These are phyloP conservation scores for Diaporthe australafricana DNA, from an alignment of 2,329 filamentous ascomycete genomes.

Conservation along the genomic window DNA sequence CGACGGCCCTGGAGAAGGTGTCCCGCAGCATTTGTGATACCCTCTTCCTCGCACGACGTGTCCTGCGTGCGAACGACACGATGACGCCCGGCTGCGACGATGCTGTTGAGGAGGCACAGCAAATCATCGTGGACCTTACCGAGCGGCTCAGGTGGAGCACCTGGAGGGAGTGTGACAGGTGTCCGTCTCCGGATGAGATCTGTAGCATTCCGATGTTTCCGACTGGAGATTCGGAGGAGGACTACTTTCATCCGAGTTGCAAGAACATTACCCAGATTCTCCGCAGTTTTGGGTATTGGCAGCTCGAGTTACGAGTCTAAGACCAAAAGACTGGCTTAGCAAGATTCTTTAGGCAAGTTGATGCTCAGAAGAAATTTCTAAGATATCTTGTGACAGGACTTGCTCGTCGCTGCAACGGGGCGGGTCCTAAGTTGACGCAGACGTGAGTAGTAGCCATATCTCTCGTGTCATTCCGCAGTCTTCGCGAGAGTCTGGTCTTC, in stretches of 20 bases:
- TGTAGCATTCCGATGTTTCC: constrained; percentile 55
- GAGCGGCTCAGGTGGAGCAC: constrained; percentile 47
- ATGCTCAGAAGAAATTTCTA: too few relatives aligned
- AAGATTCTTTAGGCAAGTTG: too few relatives aligned
- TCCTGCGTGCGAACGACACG: constrained; percentile 37
- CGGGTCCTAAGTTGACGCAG: neutral
- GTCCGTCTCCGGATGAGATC: constrained; percentile 45
- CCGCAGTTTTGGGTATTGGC: neutral
- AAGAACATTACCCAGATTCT: constrained; percentile 25
- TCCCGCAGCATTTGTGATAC: constrained; percentile 52
- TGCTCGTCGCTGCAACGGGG: neutral
- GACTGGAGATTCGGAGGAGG: constrained; percentile 44
- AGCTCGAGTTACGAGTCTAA: neutral
- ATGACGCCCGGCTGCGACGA: neutral
- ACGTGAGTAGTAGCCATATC: neutral
- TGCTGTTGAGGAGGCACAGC: constrained; percentile 22
- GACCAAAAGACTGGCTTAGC: too few relatives aligned
- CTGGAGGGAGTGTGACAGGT: constrained; percentile 50
- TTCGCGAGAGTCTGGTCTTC: neutral
- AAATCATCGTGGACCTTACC: constrained; percentile 42
- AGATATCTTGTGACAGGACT: neutral
- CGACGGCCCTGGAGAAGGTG: constrained; percentile 55
- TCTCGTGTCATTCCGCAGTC: neutral
- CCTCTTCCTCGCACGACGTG: constrained; percentile 44
- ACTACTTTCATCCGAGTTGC: constrained; percentile 47